Base-by-base conservation (phyloP, 2,329 filamentous ascomycete species). In the Exophiala spinifera region DNA sequence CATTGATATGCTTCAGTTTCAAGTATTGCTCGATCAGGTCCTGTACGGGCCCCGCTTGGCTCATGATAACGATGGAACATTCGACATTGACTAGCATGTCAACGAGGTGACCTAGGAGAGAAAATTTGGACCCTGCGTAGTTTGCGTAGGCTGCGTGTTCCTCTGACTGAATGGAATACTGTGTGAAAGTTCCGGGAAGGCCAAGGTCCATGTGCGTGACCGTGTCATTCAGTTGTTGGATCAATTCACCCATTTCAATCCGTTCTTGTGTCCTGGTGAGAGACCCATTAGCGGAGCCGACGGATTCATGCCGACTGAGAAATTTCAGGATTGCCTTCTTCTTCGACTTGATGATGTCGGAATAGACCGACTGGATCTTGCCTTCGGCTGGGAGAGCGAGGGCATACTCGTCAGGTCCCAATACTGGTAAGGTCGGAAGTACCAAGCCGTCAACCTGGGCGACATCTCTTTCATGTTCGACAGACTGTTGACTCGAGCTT, bases 91-190 rank as follows among this genome's bases (percentile, higher is more conserved):
- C 65, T 1, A 68, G 67, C 14, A 69, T 56, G 39, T 74, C 67
- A 23, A 75, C 66, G 13, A 76, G 63, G 50, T 72, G 68, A n/a
- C 71, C 70, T 3, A 77, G 65, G 17, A 76, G 69, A 17, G 70
- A 63, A 40, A 76, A 77, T 57, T 77, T 77, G 8, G 73, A 68
- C 46, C 74, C 75, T 6, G 72, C 74, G 57, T 76, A 76, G 51
- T 76, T 73, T 3, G 73, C 74, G 70, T 74, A 76, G 3, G 70
- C 64, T 4, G 74, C 71, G 55, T 75, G 69, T 51, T 71, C 68
- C 42, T 65, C 59, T 5, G 70, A 61, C 33, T 72, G 67, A 1
- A 67, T 60, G 11, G 69, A 63, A 8, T 66, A 61, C 14, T 65
- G 65, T 45, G 65, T 68, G n/a, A 72, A 63, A 49, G 73, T 69